These are phyloP conservation scores for Boletales sp. DNA, from an alignment of 768 basidiomycete genomes.

Conservation along the genomic window DNA sequence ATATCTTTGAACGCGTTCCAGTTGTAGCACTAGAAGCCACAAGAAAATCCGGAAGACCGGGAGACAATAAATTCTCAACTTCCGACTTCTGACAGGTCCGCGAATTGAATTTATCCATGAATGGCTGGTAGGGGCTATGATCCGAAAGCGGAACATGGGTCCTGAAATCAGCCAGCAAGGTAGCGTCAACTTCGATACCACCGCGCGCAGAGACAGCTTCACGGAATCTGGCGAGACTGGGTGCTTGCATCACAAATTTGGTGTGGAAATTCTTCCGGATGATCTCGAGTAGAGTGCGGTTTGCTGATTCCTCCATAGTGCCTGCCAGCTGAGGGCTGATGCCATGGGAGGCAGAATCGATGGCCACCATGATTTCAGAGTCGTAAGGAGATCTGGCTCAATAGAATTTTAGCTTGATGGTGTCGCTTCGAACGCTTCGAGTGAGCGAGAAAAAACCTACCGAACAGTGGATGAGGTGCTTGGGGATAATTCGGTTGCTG, in stretches of 20 bases:
- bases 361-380: too few species aligned
- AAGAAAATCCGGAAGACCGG: neutral
- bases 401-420: too few species aligned
- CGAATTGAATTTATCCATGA: neutral
- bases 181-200: neutral
- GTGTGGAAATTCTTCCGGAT: conserved; percentile 1
- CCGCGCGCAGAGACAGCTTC: neutral
- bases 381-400: too few species aligned
- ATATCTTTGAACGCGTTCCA: neutral
- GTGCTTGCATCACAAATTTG: neutral
- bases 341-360: too few species aligned
- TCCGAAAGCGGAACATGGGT: neutral
- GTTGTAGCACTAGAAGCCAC: neutral
- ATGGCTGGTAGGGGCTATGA: neutral
- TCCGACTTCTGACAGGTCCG: neutral
- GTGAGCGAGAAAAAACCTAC: too few species aligned
- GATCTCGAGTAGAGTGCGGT: too few species aligned
- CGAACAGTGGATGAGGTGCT: too few species aligned
- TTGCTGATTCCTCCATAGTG: too few species aligned
- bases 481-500: too few species aligned
- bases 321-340: too few species aligned
- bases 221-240: neutral
- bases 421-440: too few species aligned
- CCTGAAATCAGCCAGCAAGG: neutral
- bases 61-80: neutral